These are phyloP conservation scores for Aspergillus thermomutatus DNA, from an alignment of 2,329 filamentous ascomycete species.

Conservation along the genomic window DNA sequence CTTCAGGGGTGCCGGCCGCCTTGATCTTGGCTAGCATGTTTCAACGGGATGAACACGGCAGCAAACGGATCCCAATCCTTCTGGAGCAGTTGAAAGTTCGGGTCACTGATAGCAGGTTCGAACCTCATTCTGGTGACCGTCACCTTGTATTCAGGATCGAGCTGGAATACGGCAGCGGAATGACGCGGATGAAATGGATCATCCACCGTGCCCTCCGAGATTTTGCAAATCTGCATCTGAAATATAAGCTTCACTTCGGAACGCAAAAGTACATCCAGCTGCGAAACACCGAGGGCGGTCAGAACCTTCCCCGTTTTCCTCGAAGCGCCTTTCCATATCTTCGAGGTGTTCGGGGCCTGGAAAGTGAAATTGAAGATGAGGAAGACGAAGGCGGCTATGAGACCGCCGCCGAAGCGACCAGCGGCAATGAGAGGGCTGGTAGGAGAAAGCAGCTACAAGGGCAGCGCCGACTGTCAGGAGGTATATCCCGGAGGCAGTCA, in stretches of 20 bases:
- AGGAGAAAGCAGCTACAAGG: conserved; percentile 46
- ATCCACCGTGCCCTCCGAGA: conserved; percentile 83
- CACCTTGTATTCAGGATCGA: conserved; percentile 90
- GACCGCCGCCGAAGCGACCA: conserved; percentile 61
- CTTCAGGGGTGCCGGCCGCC: conserved; percentile 88
- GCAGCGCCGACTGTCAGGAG: conserved; percentile 53
- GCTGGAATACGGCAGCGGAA: conserved; percentile 91
- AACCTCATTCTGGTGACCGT: conserved; percentile 55
- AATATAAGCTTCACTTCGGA: conserved; percentile 83
- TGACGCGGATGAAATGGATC: conserved; percentile 95
- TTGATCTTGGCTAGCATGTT: conserved; percentile 97
- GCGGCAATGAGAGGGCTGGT: conserved; percentile 61
- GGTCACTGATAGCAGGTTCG: conserved; percentile 75
- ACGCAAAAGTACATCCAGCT: conserved; percentile 79
- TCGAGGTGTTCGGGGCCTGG: conserved; percentile 72
- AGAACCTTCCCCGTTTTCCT: conserved; percentile 86
- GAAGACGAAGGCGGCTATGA: conserved; percentile 49
- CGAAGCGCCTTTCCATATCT: conserved; percentile 86
- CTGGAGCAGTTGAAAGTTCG: conserved; percentile 90
- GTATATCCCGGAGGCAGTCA: conserved; percentile 57
- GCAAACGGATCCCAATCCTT: conserved; percentile 89
- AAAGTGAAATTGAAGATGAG: conserved; percentile 74
- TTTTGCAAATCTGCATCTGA: conserved; percentile 87
- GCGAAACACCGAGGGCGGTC: conserved; percentile 63
- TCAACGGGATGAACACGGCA: conserved; percentile 92